Evolutionary conservation across 2,329 filamentous ascomycete species (phyloP).

Genomic region (Septoria linicola): DNA sequence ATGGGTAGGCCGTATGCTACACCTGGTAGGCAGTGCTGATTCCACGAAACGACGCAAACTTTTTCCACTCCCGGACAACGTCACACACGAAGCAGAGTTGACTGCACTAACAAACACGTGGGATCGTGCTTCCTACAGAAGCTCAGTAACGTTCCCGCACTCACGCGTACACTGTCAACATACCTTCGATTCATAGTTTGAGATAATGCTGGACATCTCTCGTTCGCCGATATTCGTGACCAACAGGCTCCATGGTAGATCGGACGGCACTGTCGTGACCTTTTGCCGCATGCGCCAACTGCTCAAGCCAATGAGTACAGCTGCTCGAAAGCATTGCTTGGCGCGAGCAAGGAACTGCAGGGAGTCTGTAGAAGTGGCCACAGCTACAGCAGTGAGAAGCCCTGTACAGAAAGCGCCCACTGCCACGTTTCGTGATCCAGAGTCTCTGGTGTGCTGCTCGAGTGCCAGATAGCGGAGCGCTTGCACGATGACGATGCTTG

Average conservation of each 20-base stretch:
- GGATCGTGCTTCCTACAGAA: not conserved
- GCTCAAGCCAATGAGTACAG: conserved; percentile 7
- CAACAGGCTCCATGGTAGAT: conserved; percentile 13
- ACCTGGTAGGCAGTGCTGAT: conserved; percentile 1
- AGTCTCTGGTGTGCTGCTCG: not conserved
- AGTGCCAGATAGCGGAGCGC: conserved; percentile 11
- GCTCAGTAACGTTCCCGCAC: conserved; percentile 1
- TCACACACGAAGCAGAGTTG: conserved; percentile 5
- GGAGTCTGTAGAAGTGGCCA: not conserved
- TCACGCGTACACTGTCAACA: not conserved
- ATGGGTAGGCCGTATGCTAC: conserved; percentile 11
- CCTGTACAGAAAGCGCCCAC: conserved; percentile 12
- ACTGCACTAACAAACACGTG: conserved; percentile 9
- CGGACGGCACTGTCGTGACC: not conserved
- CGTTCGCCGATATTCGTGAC: conserved; percentile 3
- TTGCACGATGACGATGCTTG: conserved; percentile 10
- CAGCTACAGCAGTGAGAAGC: conserved; percentile 14
- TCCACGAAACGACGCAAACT: conserved; percentile 2
- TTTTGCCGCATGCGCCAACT: conserved; percentile 6
- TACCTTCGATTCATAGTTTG: not conserved
- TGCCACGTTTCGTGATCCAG: not conserved
- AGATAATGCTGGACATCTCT: conserved; percentile 4
- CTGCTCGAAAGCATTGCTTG: conserved; percentile 13
- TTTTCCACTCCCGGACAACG: conserved; percentile 4
- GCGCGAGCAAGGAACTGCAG: conserved; percentile 7